These are phyloP conservation scores for Aspergillus nomiae DNA, from an alignment of 2,329 filamentous ascomycete species.

Conservation along the genomic window DNA sequence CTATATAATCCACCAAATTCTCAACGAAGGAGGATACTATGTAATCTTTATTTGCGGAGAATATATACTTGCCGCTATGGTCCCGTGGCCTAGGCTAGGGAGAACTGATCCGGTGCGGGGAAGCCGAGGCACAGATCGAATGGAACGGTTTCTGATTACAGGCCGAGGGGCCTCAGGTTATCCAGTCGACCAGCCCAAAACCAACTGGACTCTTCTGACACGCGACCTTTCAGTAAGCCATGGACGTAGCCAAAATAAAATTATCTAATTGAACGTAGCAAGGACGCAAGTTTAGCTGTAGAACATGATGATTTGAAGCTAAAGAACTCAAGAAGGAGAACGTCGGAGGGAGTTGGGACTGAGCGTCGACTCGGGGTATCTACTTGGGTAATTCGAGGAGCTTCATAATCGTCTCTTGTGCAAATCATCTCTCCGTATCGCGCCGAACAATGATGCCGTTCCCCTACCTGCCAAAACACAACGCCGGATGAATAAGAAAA, in stretches of 20 bases:
- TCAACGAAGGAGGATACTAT: not conserved
- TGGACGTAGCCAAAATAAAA: not conserved
- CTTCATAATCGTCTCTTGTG: slow-evolving; percentile 39
- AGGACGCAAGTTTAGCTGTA: not conserved
- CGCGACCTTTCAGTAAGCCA: slow-evolving; percentile 1
- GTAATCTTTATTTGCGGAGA: not conserved
- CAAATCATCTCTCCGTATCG: slow-evolving; percentile 43
- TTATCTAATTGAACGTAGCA: not conserved
- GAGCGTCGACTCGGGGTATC: slow-evolving; percentile 55
- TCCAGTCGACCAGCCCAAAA: slow-evolving; percentile 9
- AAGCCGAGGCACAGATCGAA: slow-evolving; percentile 17
- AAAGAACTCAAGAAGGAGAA: slow-evolving; percentile 23
- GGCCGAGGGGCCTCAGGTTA: not conserved
- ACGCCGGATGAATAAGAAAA: slow-evolving; percentile 32
- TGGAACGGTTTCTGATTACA: not conserved
- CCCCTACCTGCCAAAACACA: slow-evolving; percentile 40
- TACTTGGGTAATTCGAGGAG: slow-evolving; percentile 51
- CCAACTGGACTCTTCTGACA: not conserved
- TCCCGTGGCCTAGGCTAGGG: not conserved
- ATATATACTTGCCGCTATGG: not conserved
- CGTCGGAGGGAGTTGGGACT: slow-evolving; percentile 40
- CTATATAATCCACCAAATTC: not conserved
- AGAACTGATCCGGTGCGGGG: slow-evolving; percentile 14
- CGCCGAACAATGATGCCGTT: slow-evolving; percentile 44
- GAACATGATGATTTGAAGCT: slow-evolving; percentile 7